Percentiles rank a stretch among this genome's conserved stretches.
Evolutionary conservation across 164 flowering plant genomes (phyloP).

Genomic region (Kalanchoe fedtschenkoi): DNA sequence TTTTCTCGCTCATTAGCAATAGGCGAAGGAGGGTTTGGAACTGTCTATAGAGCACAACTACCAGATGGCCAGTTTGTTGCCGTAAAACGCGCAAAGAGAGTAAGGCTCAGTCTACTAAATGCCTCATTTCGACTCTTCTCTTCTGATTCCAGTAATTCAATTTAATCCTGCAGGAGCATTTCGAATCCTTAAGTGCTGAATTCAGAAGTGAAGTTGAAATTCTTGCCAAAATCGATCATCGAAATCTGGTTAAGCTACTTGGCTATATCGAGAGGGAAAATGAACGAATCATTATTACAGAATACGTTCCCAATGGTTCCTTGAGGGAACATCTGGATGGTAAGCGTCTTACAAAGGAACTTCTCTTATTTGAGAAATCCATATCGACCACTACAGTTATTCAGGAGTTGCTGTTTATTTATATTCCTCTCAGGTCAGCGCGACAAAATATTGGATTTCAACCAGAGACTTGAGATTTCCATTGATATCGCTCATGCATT

Average conservation of each 20-base stretch:
- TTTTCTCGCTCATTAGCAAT: background rate
- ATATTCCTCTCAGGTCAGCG: background rate
- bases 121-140: background rate
- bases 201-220: background rate
- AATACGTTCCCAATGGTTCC: background rate
- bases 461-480: background rate
- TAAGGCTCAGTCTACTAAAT: background rate
- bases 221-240: background rate
- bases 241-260: background rate
- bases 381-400: background rate
- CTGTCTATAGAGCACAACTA: background rate
- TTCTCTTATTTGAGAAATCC: background rate
- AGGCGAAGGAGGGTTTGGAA: background rate
- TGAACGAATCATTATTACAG: background rate
- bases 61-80: background rate
- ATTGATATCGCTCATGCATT: background rate
- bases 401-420: background rate
- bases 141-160: background rate
- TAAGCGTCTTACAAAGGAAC: background rate
- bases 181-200: background rate
- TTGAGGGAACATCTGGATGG: conserved; percentile 3
- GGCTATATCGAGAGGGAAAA: conserved; percentile 4
- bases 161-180: background rate
- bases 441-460: conserved; percentile 1
- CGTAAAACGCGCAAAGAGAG: background rate